Evolutionary conservation across 140 eudicot species (phyloP).

Genomic region (Bidens hawaiensis): DNA sequence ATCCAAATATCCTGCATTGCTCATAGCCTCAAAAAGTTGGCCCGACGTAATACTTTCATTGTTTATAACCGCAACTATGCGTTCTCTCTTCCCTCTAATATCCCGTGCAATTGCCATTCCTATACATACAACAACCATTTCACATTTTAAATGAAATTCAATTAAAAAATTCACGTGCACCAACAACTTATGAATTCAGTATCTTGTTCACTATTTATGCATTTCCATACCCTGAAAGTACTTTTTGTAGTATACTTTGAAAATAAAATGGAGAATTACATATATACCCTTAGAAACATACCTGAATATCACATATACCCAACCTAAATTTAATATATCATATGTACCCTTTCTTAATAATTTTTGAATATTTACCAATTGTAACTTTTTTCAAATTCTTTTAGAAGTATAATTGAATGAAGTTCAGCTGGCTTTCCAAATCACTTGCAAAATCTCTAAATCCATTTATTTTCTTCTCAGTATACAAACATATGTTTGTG

Average conservation of each 20-base stretch:
- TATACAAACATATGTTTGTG: no score
- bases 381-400: no score
- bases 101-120: constrained; percentile 98
- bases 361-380: no score
- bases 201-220: neutral
- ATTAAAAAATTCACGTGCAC: constrained; percentile 3
- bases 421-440: no score
- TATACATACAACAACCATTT: constrained; percentile 24
- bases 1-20: constrained; percentile 93
- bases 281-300: no score
- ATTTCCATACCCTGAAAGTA: neutral
- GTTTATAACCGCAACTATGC: constrained; percentile 80
- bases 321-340: no score
- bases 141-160: neutral
- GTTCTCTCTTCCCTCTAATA: constrained; percentile 74
- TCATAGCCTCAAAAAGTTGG: constrained; percentile 95
- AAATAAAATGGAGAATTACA: no score
- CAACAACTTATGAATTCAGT: constrained; percentile 5
- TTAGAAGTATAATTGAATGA: no score
- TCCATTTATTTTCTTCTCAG: no score
- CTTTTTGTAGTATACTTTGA: neutral
- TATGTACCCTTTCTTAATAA: no score
- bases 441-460: no score
- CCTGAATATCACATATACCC: no score
- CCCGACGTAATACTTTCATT: constrained; percentile 79